These are phyloP conservation scores for Acanthamoeba castellanii DNA, from an alignment of 208 protist species.

Conservation along the genomic window DNA sequence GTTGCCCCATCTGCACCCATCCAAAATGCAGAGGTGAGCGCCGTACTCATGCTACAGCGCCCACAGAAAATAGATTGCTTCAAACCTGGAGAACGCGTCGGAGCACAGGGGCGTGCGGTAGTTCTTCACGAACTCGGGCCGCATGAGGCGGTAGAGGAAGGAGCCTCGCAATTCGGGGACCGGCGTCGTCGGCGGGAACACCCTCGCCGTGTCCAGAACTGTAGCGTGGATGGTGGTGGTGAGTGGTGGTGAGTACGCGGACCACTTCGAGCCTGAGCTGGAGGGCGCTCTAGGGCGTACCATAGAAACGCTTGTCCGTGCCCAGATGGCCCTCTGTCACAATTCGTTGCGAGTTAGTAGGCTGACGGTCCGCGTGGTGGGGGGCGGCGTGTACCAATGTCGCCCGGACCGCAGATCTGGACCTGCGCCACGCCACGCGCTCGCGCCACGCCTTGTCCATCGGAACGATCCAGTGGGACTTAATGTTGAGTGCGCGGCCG, in stretches of 20 bases:
- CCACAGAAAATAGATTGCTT: neutral
- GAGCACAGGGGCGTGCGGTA: slow-evolving; percentile 15
- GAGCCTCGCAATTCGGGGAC: neutral
- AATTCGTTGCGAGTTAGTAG: neutral
- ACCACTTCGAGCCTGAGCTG: neutral
- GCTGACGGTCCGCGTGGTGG: too few species aligned
- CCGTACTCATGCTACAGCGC: too few species aligned
- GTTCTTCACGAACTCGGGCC: slow-evolving; percentile 38
- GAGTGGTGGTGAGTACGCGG: neutral
- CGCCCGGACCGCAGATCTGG: slow-evolving; percentile 30
- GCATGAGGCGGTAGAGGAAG: slow-evolving; percentile 43
- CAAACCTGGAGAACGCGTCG: neutral
- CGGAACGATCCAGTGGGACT: slow-evolving; percentile 5
- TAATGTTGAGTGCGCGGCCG: slow-evolving; percentile 27
- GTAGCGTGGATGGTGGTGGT: neutral
- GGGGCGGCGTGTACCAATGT: slow-evolving; percentile 9
- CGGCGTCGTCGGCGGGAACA: slow-evolving; percentile 58
- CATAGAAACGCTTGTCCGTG: slow-evolving; percentile 51
- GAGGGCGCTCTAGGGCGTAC: neutral
- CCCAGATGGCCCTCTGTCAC: slow-evolving; percentile 53
- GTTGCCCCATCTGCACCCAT: neutral
- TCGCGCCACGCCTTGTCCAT: neutral
- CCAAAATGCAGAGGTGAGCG: too few species aligned
- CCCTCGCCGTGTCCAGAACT: slow-evolving; percentile 46
- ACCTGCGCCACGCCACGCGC: neutral